Conservation (phyloP, 192 early-diverging fungal genomes). For the Rhizoclosmatium sp. region DNA sequence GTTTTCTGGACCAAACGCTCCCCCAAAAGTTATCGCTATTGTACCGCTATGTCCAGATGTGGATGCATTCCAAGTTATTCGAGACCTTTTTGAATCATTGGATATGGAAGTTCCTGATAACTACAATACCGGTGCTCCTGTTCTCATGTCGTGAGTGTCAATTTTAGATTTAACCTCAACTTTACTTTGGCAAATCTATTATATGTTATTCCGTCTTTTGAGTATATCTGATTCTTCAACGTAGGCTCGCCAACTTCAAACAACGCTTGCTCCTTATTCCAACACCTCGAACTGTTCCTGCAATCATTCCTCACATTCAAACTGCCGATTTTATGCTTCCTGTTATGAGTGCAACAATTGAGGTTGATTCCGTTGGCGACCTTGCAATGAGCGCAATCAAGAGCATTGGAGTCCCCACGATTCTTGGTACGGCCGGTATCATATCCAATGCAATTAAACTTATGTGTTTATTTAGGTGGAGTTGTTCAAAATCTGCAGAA, state of each 20-base stretch:
- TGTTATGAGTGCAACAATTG: slow-evolving; percentile 84
- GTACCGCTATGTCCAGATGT: slow-evolving; percentile 88
- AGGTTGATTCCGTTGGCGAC: slow-evolving; percentile 95
- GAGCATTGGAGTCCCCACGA: slow-evolving; percentile 84
- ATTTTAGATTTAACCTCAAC: not conserved
- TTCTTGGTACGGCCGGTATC: slow-evolving; percentile 53
- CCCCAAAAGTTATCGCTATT: slow-evolving; percentile 90
- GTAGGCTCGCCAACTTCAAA: slow-evolving; percentile 78
- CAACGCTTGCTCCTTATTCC: slow-evolving; percentile 89
- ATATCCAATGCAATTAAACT: not conserved
- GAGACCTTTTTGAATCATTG: slow-evolving; percentile 59
- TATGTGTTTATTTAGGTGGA: slow-evolving; percentile 9
- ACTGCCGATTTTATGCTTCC: slow-evolving; percentile 91
- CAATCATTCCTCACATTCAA: slow-evolving; percentile 88
- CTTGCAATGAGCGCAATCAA: slow-evolving; percentile 82
- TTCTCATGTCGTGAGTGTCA: slow-evolving; percentile 20
- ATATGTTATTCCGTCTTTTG: not conserved
- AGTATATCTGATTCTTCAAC: not conserved
- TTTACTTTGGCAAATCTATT: not conserved
- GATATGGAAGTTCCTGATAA: slow-evolving; percentile 42
- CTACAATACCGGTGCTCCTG: slow-evolving; percentile 14
- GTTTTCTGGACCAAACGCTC: slow-evolving; percentile 82
- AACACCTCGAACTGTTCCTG: slow-evolving; percentile 77
- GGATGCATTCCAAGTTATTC: slow-evolving; percentile 54
- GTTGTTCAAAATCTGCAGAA: slow-evolving; percentile 68